Base-by-base conservation (phyloP, 2,329 filamentous ascomycete genomes). In the Colletotrichum cordylinicola region DNA sequence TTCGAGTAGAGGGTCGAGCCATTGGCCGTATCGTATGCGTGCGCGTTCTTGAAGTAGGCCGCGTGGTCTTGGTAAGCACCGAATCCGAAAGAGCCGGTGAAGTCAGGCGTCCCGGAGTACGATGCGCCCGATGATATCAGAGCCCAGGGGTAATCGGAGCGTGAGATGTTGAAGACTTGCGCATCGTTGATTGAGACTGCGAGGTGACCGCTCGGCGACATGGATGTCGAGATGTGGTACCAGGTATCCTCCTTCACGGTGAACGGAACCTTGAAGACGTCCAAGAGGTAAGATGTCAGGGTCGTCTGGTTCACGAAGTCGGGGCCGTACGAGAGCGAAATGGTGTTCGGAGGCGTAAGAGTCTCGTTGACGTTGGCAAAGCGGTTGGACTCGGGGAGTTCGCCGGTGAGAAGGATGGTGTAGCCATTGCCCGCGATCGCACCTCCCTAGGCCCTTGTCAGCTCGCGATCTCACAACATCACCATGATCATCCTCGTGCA, bases 41-140 rank as follows among this genome's bases (percentile, higher is more conserved):
- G 33, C 8, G 86, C 83, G 76, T 87, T 82, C 37, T 80, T 83
- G 71, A 85, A 77, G 62, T 83, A 83, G 2, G 83, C 82, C 3
- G 77, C 78, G 21, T 87, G 84, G 62, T 87, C 85, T 67, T 86
- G 82, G 77, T 80, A 87, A 0, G 82, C 82, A 1, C 86, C 86
- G 62, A 88, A 86, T 0, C 84, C 85, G 74, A 84, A 87, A 2
- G 82, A 80, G 12, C 84, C 84, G n/a, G 43, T 60, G 60, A 74
- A 71, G 21, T 48, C 60, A 7, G 72, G 67, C 1, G 67, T 52
- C 4, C 72, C 67, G 2, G 48, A 13, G 52, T 74, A 74, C 8
- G 58, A 33, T 3, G 18, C 16, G 15, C 18, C 29, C 4, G n/a
- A 21, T 2, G 43, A 21, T 13, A 43, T 10, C n/a, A 79, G 78